These are phyloP conservation scores for Ogataea zsoltii DNA, from an alignment of 805 yeast genomes.

Conservation along the genomic window DNA sequence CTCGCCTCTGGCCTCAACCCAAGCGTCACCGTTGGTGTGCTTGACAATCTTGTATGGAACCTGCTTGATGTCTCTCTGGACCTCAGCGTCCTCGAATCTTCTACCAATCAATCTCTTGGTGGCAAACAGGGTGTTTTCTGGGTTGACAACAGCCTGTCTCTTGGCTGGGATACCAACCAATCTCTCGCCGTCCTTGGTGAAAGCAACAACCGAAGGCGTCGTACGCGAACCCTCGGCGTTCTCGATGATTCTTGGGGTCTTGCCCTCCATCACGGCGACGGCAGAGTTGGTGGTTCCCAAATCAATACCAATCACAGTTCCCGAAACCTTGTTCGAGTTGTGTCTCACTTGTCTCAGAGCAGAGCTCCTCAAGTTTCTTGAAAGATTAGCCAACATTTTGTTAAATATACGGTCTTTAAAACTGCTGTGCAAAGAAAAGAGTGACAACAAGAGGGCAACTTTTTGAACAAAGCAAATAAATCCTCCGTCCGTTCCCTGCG, in stretches of 20 bases:
- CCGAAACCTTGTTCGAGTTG: slow-evolving; percentile 38
- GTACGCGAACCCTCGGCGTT: slow-evolving; percentile 79
- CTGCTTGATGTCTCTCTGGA: slow-evolving; percentile 62
- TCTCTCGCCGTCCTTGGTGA: slow-evolving; percentile 47
- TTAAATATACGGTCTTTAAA: too few relatives aligned
- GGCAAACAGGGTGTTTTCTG: slow-evolving; percentile 77
- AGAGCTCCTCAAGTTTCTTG: slow-evolving; percentile 34
- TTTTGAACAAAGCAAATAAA: neutral
- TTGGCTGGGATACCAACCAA: slow-evolving; percentile 72
- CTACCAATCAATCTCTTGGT: slow-evolving; percentile 82
- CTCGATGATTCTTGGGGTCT: slow-evolving; percentile 65
- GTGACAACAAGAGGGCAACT: neutral
- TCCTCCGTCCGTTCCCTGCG: neutral
- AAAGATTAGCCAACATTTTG: slow-evolving; percentile 34
- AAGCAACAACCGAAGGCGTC: slow-evolving; percentile 78
- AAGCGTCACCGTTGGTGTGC: slow-evolving; percentile 67
- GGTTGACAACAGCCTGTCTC: slow-evolving; percentile 74
- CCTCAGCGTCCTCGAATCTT: slow-evolving; percentile 65
- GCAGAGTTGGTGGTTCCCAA: slow-evolving; percentile 87
- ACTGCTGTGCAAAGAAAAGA: neutral
- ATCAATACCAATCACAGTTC: slow-evolving; percentile 73
- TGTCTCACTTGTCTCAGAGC: slow-evolving; percentile 33
- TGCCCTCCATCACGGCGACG: slow-evolving; percentile 71
- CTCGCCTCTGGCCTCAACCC: slow-evolving; percentile 52
- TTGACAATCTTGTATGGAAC: slow-evolving; percentile 65